phyloP scores from a whole-genome alignment of 345 rosid species.

The Lenwebbia sp. region DNA sequence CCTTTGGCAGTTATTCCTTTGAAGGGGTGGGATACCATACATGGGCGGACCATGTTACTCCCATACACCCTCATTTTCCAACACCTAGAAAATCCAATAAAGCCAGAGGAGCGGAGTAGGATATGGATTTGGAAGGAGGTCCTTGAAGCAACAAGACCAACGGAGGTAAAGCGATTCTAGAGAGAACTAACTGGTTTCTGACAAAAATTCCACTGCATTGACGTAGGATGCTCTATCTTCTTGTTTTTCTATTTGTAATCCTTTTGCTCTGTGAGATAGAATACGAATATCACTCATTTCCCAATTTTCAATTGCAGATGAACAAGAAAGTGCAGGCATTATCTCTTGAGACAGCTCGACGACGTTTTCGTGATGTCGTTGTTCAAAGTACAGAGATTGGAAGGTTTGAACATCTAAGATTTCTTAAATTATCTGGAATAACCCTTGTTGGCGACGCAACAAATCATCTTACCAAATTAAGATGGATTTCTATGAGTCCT shows the following conservation, averaged over 20 bases:
- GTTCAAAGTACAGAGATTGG: not conserved
- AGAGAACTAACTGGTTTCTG: not conserved
- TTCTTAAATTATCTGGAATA: not conserved
- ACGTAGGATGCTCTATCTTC: no score
- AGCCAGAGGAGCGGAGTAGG: not conserved
- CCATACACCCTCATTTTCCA: no score
- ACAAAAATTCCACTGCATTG: not conserved
- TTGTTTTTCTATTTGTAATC: no score
- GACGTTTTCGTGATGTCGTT: rapidly evolving
- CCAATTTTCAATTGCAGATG: not conserved
- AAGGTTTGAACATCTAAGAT: not conserved
- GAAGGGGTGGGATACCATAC: no score
- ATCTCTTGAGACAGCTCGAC: not conserved
- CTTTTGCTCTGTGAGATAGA: no score
- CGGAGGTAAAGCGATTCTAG: not conserved
- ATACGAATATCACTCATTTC: no score
- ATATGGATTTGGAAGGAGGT: not conserved
- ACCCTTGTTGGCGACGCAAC: not conserved
- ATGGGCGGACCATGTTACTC: no score
- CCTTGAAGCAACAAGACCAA: not conserved
- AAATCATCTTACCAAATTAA: not conserved
- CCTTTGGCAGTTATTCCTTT: no score
- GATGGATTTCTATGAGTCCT: not conserved
- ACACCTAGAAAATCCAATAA: not conserved
- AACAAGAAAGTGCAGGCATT: not conserved